phyloP scores from a whole-genome alignment of 2,329 filamentous ascomycete genomes.

The Alternaria longipes region DNA sequence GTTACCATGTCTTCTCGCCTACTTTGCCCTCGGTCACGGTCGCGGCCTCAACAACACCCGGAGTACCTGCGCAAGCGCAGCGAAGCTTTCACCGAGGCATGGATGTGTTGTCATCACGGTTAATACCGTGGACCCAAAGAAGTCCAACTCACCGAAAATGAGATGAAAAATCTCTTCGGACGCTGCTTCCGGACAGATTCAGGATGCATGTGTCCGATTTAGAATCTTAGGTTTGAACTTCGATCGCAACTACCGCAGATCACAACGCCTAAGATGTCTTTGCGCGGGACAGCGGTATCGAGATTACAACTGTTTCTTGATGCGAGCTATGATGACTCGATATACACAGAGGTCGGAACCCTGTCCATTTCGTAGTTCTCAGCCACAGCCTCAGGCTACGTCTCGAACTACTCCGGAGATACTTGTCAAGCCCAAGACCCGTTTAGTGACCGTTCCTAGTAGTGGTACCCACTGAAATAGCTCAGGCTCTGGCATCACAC shows the following conservation, averaged over 20 bases:
- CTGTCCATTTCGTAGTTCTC: constrained; percentile 9
- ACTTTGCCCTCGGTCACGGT: background rate
- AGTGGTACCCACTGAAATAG: constrained; percentile 1
- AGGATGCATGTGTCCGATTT: background rate
- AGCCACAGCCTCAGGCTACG: constrained; percentile 1
- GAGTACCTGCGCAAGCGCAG: constrained; percentile 9
- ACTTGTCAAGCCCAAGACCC: background rate
- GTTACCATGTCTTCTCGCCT: background rate
- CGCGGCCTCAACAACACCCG: constrained; percentile 1
- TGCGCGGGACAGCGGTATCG: constrained; percentile 1
- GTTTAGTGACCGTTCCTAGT: constrained; percentile 3
- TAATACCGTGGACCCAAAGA: background rate
- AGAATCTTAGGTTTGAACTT: constrained; percentile 1
- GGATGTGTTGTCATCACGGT: constrained; percentile 5
- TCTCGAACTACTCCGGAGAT: constrained; percentile 3
- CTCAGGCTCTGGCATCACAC: background rate
- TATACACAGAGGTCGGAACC: background rate
- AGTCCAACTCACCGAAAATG: background rate
- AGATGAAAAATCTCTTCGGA: constrained; percentile 9
- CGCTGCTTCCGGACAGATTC: constrained; percentile 6
- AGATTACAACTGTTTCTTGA: background rate
- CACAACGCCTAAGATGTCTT: background rate
- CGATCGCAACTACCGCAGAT: constrained; percentile 1
- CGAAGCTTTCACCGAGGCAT: constrained; percentile 2
- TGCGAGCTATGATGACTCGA: background rate